Conservation (phyloP, 441 rosid species). For the Pelargonium cotyledonis region DNA sequence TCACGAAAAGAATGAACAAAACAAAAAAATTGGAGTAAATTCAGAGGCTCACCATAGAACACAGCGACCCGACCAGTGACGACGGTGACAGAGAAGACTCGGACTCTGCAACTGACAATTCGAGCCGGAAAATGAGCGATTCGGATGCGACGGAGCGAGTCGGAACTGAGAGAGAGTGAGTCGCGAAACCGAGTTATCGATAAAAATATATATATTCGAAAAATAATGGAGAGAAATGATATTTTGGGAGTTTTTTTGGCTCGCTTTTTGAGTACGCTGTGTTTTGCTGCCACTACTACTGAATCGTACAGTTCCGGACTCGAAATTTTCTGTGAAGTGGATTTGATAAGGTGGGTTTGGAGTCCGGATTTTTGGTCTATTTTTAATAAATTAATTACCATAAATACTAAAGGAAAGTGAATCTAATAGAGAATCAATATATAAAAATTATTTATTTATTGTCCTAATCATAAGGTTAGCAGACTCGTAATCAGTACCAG, state of each 20-base stretch:
- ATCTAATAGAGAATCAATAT: too few relatives aligned
- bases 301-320: slow-evolving; percentile 31
- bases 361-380: slow-evolving; percentile 21
- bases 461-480: too few relatives aligned
- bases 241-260: slow-evolving; percentile 2
- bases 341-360: slow-evolving; percentile 25
- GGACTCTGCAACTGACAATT: neutral
- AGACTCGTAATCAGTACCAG: too few relatives aligned
- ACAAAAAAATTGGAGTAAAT: too few relatives aligned
- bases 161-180: neutral
- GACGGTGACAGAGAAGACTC: neutral
- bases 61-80: neutral
- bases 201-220: neutral
- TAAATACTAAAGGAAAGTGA: too few relatives aligned
- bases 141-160: neutral
- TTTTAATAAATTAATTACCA: too few relatives aligned
- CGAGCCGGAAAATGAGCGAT: neutral
- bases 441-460: too few relatives aligned
- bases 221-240: neutral
- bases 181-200: slow-evolving; percentile 1
- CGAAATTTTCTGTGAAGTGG: slow-evolving; percentile 16
- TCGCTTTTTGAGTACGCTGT: slow-evolving; percentile 24
- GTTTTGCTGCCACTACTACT: slow-evolving; percentile 10
- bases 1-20: neutral
- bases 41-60: neutral